phyloP scores from a whole-genome alignment of 805 yeast genomes.

The Komagataella kurtzmanii region DNA sequence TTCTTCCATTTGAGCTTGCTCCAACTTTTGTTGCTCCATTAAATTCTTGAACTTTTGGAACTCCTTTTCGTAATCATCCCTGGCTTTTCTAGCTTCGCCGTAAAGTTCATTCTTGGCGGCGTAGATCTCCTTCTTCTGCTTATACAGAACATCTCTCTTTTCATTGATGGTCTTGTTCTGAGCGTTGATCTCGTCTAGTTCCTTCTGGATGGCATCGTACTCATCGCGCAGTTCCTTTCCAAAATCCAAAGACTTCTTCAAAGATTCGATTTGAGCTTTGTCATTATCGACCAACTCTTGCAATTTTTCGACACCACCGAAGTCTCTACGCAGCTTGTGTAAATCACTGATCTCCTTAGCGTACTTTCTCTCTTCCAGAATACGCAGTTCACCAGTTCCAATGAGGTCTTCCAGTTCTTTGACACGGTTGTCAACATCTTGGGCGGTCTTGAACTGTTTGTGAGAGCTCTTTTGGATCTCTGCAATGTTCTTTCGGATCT shows the following conservation, averaged over 20 bases:
- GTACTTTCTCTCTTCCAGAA: slow-evolving; percentile 81
- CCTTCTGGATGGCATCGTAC: slow-evolving; percentile 55
- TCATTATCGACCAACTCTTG: slow-evolving; percentile 74
- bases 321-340: slow-evolving; percentile 71
- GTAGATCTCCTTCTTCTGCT: slow-evolving; percentile 53
- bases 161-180: slow-evolving; percentile 48
- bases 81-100: slow-evolving; percentile 51
- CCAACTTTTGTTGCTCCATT: slow-evolving; percentile 55
- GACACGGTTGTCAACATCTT: slow-evolving; percentile 59
- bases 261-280: slow-evolving; percentile 58
- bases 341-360: slow-evolving; percentile 78
- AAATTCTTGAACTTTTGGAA: slow-evolving; percentile 56
- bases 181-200: slow-evolving; percentile 52
- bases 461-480: slow-evolving; percentile 65
- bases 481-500: slow-evolving; percentile 57
- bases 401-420: slow-evolving; percentile 56
- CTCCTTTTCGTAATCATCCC: slow-evolving; percentile 65
- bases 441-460: slow-evolving; percentile 55
- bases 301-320: slow-evolving; percentile 54
- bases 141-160: slow-evolving; percentile 50
- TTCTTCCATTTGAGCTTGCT: slow-evolving; percentile 58
- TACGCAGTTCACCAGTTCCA: slow-evolving; percentile 64
- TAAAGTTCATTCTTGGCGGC: slow-evolving; percentile 59
- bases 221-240: slow-evolving; percentile 52
- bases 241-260: slow-evolving; percentile 50